A percentile compares a stretch with the other conserved stretches of the same genome.
Conservation (phyloP, 805 yeast genomes). For the Monosporozyma servazzii region DNA sequence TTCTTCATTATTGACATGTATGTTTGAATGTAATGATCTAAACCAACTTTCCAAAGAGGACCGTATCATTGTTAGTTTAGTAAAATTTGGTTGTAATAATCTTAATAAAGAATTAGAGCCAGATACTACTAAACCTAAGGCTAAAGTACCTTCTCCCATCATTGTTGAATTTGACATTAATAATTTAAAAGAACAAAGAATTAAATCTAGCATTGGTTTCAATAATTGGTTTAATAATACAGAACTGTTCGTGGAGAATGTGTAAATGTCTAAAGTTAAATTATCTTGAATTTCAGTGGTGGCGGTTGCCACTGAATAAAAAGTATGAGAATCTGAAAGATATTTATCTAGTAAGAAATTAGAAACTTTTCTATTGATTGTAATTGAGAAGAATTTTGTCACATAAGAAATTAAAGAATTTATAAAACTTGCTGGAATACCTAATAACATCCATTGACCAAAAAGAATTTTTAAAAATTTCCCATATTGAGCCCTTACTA, state of each 20-base stretch:
- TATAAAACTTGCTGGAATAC: constrained; percentile 76
- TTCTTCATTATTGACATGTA: constrained; percentile 74
- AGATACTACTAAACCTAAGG: constrained; percentile 73
- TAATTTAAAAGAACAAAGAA: constrained; percentile 72
- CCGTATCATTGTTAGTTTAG: constrained; percentile 63
- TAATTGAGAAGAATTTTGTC: constrained; percentile 46
- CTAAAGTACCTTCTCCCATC: constrained; percentile 64
- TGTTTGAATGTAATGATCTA: constrained; percentile 71
- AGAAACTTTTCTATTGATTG: constrained; percentile 58
- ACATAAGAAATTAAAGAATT: constrained; percentile 61
- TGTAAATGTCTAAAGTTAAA: constrained; percentile 66
- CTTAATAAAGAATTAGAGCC: constrained; percentile 64
- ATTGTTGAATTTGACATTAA: constrained; percentile 38
- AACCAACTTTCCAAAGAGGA: constrained; percentile 80
- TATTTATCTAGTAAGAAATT: constrained; percentile 57
- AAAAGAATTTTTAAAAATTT: constrained; percentile 53
- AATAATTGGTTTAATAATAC: constrained; percentile 73
- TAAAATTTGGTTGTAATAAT: constrained; percentile 83
- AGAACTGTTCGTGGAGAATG: constrained; percentile 63
- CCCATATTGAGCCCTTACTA: constrained; percentile 61
- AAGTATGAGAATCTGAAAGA: constrained; percentile 43
- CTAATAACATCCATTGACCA: constrained; percentile 70
- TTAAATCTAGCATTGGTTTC: constrained; percentile 72
- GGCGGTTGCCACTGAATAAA: constrained; percentile 20
- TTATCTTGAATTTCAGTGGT: constrained; percentile 22